Evolutionary conservation across 2,329 filamentous ascomycete genomes (phyloP).

Genomic region (Aspergillus ibericus): DNA sequence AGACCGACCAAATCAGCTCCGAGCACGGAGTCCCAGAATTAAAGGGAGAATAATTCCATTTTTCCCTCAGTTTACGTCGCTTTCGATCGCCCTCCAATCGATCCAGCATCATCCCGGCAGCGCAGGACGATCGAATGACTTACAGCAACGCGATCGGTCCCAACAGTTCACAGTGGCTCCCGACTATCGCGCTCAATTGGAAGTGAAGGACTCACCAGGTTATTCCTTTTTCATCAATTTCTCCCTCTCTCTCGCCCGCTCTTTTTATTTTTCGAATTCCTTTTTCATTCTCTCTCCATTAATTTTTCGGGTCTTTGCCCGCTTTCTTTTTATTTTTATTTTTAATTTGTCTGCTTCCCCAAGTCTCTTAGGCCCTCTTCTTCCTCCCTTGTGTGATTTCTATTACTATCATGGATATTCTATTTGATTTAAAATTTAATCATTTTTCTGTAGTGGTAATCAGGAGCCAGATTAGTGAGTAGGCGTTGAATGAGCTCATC

Average conservation of each 20-base stretch:
- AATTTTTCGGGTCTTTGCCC: background rate
- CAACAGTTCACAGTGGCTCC: constrained; percentile 20
- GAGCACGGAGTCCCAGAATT: background rate
- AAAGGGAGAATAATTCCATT: background rate
- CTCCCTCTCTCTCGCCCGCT: background rate
- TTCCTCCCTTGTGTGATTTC: background rate
- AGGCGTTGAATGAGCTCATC: background rate
- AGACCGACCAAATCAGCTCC: constrained; percentile 4
- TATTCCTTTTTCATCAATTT: background rate
- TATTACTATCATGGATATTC: background rate
- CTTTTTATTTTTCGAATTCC: background rate
- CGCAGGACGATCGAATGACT: constrained; percentile 26
- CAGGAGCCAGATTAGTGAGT: background rate
- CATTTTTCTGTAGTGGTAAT: background rate
- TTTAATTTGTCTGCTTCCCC: background rate
- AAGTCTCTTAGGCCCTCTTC: background rate
- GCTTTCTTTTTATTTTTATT: background rate
- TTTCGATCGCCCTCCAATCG: constrained; percentile 13
- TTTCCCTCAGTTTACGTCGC: background rate
- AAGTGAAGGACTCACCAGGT: constrained; percentile 4
- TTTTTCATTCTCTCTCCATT: background rate
- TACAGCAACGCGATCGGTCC: constrained; percentile 24
- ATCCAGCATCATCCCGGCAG: constrained; percentile 25
- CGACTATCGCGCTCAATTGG: constrained; percentile 10
- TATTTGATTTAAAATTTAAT: background rate